Conservation (phyloP, 176 grass and related monocot genomes). For the Juncus effusus region DNA sequence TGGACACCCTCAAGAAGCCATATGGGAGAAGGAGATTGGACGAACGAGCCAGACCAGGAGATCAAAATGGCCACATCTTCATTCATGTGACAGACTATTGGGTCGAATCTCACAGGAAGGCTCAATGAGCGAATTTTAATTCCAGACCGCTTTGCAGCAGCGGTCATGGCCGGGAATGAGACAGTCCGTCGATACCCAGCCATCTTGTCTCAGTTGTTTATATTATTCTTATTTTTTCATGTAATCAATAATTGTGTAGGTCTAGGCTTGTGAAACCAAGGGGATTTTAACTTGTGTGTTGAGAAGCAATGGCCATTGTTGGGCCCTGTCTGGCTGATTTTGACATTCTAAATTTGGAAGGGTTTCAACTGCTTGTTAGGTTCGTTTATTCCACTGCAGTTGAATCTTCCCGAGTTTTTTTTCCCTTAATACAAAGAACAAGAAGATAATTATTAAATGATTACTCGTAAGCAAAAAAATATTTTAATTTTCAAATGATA, state of each 20-base stretch:
- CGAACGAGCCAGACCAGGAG: conserved; percentile 19
- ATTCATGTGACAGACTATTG: conserved; percentile 29
- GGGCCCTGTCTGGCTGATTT: neutral
- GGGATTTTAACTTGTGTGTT: conserved; percentile 12
- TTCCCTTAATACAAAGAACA: too few species aligned
- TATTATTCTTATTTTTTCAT: too few species aligned
- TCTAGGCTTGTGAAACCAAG: too few species aligned
- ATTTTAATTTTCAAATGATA: too few species aligned
- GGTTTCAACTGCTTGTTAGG: too few species aligned
- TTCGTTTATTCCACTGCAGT: too few species aligned
- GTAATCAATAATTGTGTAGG: too few species aligned
- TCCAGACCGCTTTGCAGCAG: neutral
- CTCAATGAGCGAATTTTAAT: conserved; percentile 37
- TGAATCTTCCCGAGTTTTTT: too few species aligned
- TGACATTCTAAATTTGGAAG: too few species aligned
- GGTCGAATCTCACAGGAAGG: conserved; percentile 39
- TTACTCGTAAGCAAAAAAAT: too few species aligned
- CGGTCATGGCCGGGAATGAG: conserved; percentile 5
- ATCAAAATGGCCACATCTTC: conserved; percentile 23
- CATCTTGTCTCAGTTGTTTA: neutral
- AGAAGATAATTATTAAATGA: too few species aligned
- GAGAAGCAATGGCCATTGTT: conserved; percentile 4
- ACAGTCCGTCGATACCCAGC: conserved; percentile 19
- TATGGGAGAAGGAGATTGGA: neutral
- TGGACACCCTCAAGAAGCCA: neutral